Evolutionary conservation across 1,284 basidiomycete genomes (phyloP).

Genomic region (Tremellales sp.): DNA sequence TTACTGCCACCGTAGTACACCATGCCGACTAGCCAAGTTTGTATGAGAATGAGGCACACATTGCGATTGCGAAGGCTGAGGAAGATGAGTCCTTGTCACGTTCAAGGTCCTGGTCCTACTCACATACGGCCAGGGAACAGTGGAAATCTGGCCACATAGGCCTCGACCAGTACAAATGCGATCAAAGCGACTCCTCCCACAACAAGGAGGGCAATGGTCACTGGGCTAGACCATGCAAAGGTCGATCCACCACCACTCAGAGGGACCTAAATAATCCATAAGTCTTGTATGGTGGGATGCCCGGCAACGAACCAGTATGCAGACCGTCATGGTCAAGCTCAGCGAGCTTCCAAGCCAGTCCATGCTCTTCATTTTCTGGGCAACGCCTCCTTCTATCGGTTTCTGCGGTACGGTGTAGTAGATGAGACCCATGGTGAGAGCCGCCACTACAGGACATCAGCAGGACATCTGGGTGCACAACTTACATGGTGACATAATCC

Average conservation of each 20-base stretch:
- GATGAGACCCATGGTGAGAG: slow-evolving; percentile 26
- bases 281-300: neutral
- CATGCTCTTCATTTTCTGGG: slow-evolving; percentile 27
- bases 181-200: slow-evolving; percentile 12
- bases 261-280: slow-evolving; percentile 11
- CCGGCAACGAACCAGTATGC: slow-evolving; percentile 17
- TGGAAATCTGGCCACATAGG: slow-evolving; percentile 13
- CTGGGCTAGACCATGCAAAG: slow-evolving; percentile 20
- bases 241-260: slow-evolving; percentile 25
- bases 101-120: neutral
- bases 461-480: neutral
- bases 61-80: slow-evolving; percentile 24
- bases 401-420: slow-evolving; percentile 27
- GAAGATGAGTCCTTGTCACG: neutral
- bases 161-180: slow-evolving; percentile 23
- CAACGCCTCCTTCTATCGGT: slow-evolving; percentile 17
- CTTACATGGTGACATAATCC: slow-evolving; percentile 28
- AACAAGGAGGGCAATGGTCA: slow-evolving; percentile 23
- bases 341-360: slow-evolving; percentile 30
- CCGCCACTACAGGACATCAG: slow-evolving; percentile 15
- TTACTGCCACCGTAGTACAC: slow-evolving; percentile 29
- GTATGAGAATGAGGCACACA: slow-evolving; percentile 23
- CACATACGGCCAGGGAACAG: slow-evolving; percentile 19
- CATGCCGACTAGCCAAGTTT: slow-evolving; percentile 31
- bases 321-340: slow-evolving; percentile 26